Evolutionary conservation across 2,329 filamentous ascomycete species (phyloP), one percentile per base, ranked within the genome.

Genomic region (Alternaria postmessia): DNA sequence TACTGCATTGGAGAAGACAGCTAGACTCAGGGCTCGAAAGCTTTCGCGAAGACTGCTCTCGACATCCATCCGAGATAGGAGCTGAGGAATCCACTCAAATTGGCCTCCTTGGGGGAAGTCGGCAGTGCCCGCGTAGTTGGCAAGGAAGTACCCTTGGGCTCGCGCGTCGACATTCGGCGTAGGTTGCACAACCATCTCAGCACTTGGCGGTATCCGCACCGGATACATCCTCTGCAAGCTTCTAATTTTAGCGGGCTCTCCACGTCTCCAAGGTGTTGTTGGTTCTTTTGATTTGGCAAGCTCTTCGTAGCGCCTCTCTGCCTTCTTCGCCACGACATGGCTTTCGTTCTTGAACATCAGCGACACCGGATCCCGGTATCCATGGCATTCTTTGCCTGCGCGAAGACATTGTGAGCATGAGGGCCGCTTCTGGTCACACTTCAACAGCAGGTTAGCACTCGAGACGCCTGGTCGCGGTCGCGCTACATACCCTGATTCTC

Each of bases 351-450:
- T 72, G 59, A 75, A 75, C 66, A 74, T 72, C 68, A 76, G 69
- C 7, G 69, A 62, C 49, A 74, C 48, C 9, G 67, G 62, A 44
- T 76, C 71, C 14, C 75, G 68, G 47, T 77, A 77, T 8, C 75
- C 75, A 59, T 72, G 61, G 49, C 75, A 76, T 28, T 66, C 62
- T 39, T 67, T 72, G 20, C 64, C 60, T 11, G 65, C 63, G 28
- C 73, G 68, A 14, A 74, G 61, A 46, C 75, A 77, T 68, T 76
- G 74, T 6, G 68, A 65, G 54, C 75, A 77, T 11, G 73, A 72
- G 30, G 73, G 75, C 24, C 72, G 68, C 52, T 73, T 72, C 42
- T 70, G 70, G 46, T 77, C 75, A 55, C 75, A 77, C 74, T 77
- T 30, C 7, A 30, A 7, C 12, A 41, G 16, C 36, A 20, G n/a